These are phyloP conservation scores for Tetrapyrgos nigripes DNA, from an alignment of 1,284 basidiomycete genomes.

Conservation along the genomic window DNA sequence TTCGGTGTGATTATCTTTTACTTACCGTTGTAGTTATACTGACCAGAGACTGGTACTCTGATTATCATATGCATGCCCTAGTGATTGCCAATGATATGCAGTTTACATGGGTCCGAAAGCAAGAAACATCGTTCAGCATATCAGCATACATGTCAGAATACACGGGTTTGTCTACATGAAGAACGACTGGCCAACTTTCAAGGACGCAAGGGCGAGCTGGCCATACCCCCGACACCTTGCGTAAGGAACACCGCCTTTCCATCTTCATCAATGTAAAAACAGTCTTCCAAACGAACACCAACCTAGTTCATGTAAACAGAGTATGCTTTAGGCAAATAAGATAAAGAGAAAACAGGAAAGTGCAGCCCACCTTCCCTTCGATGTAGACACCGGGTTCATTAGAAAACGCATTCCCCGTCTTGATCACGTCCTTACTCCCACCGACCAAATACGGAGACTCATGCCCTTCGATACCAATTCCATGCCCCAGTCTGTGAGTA, in stretches of 20 bases:
- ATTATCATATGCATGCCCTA: too few species aligned
- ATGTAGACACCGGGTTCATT: constrained; percentile 89
- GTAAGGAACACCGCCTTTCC: constrained; percentile 67
- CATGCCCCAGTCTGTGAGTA: constrained; percentile 84
- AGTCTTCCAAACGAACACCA: constrained; percentile 84
- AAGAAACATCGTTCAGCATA: too few species aligned
- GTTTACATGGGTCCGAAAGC: too few species aligned
- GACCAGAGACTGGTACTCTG: too few species aligned
- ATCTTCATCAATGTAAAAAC: constrained; percentile 69
- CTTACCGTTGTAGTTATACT: too few species aligned
- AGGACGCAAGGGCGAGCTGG: constrained; percentile 57
- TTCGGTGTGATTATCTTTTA: too few species aligned
- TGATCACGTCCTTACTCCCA: constrained; percentile 63
- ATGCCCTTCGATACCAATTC: constrained; percentile 84
- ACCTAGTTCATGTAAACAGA: constrained; percentile 43
- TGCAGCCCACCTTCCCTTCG: constrained; percentile 60
- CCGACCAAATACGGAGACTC: constrained; percentile 83
- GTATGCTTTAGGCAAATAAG: too few species aligned
- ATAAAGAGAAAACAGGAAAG: not conserved
- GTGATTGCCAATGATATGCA: too few species aligned
- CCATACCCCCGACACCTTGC: constrained; percentile 64
- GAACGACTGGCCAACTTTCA: constrained; percentile 34
- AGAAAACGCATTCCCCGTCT: constrained; percentile 77
- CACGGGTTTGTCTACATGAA: too few species aligned
- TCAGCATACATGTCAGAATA: too few species aligned